Percentiles rank a stretch among this genome's conserved stretches.
Evolutionary conservation across 371 early-diverging fungal species (phyloP).

Genomic region (Gilbertella persicaria): DNA sequence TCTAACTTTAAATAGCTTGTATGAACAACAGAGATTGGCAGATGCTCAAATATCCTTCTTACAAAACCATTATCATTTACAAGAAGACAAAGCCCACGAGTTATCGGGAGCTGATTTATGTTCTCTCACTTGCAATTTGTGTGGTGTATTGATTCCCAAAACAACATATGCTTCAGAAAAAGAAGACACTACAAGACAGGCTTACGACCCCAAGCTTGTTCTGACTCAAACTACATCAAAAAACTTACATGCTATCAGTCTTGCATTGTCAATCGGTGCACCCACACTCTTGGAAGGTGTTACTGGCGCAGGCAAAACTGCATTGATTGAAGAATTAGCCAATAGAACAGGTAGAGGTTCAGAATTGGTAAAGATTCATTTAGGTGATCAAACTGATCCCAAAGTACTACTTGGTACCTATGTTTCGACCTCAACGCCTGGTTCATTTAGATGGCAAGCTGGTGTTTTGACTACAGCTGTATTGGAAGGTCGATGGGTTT

Average conservation of each 20-base stretch:
- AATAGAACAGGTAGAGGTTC: conserved; percentile 63
- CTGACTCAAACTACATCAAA: conserved; percentile 73
- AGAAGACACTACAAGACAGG: conserved; percentile 13
- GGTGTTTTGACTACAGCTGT: conserved; percentile 98
- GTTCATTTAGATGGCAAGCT: conserved; percentile 94
- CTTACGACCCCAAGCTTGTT: conserved; percentile 54
- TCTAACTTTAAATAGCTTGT: conserved; percentile 26
- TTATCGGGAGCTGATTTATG: conserved; percentile 53
- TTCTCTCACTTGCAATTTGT: conserved; percentile 61
- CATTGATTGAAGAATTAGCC: conserved; percentile 91
- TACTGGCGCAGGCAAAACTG: conserved; percentile 96
- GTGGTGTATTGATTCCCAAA: conserved; percentile 62
- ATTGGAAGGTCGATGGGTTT: conserved; percentile 94
- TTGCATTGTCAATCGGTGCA: conserved; percentile 83
- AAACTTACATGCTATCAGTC: conserved; percentile 75
- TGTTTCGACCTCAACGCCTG: conserved; percentile 90
- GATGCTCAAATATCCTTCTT: conserved; percentile 36
- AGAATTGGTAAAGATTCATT: conserved; percentile 94
- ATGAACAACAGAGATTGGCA: conserved; percentile 46
- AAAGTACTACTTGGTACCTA: conserved; percentile 97
- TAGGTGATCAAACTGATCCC: conserved; percentile 98
- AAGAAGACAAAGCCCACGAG: conserved; percentile 10
- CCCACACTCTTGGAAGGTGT: conserved; percentile 94
- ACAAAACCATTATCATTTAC: conserved; percentile 40
- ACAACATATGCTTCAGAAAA: conserved; percentile 18